Evolutionary conservation across 129 eudicot genomes (phyloP), one percentile per base, ranked within the genome.

Genomic region (Ambrosia trifida): DNA sequence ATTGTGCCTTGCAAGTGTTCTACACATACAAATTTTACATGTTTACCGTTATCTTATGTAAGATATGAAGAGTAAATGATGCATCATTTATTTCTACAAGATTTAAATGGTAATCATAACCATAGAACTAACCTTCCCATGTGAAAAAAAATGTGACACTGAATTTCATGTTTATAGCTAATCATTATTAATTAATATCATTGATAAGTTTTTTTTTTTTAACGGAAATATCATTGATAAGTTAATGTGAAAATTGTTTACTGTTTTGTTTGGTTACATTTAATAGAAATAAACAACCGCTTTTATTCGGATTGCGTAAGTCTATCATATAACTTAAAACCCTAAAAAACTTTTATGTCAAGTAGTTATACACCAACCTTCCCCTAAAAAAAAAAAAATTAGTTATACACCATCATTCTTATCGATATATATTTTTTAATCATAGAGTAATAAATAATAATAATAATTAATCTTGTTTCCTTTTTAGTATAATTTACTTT

Each of bases 221-320:
- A 28, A 45, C 36, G 17, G 13, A 35, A 16, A 17, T 64, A 38
- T 64, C 45, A 38, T 40, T 38, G 69, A 69, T 31, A 62, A 68
- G 50, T 17, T 17, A 31, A 30, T 69, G 64, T 50, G 74, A 33
- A 10, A 18, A 52, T 35, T 69, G 13, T 16, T 35, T 53, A 52
- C 19, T 51, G 64, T 51, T 69, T 64, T 51, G 47, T 69, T 69
- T 20, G 58, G 50, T 38, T 56, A 54, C 35, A 53, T 52, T 68
- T 69, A 35, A 18, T 52, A 52, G 50, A 28, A 3, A 49, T 12
- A 36, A 69, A 69, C 74, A 52, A 52, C 46, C 35, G 64, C 63
- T 69, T 69, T 69, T 69, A 69, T 33, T 53, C 19, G 9, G 64
- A 69, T 69, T 51, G 74, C 74, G 51, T 51, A 69, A 69, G 14